Evolutionary conservation across 306 rosid genomes (phyloP).

Genomic region (Mimosa pudica): DNA sequence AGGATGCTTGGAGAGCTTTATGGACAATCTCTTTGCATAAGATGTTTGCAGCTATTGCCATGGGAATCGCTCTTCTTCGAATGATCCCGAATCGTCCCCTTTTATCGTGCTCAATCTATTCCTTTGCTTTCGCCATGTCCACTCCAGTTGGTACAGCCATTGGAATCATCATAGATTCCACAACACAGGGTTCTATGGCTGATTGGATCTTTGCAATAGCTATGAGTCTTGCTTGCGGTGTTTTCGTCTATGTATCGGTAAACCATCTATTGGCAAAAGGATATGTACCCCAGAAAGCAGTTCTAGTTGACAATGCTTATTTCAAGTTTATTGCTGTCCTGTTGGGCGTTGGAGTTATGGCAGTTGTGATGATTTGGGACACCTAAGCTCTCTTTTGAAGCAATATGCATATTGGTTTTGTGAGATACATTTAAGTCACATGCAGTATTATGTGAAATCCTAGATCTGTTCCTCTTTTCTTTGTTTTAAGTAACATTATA

Average conservation of each 20-base stretch:
- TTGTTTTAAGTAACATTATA: not conserved
- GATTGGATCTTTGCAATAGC: constrained; percentile 82
- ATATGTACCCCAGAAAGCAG: constrained; percentile 44
- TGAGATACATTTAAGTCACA: not conserved
- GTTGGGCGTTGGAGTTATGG: constrained; percentile 66
- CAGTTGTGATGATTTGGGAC: constrained; percentile 89
- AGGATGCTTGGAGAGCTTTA: constrained; percentile 76
- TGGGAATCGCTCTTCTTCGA: constrained; percentile 84
- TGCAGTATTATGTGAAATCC: not conserved
- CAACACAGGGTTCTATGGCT: constrained; percentile 60
- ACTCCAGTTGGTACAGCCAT: constrained; percentile 76
- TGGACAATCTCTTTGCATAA: constrained; percentile 86
- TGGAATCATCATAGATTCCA: constrained; percentile 72
- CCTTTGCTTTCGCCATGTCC: constrained; percentile 74
- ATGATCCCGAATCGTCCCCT: constrained; percentile 56
- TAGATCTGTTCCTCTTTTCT: not conserved
- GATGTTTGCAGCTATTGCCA: constrained; percentile 82
- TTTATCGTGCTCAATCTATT: constrained; percentile 36
- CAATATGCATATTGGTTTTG: not conserved
- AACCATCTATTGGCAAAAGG: constrained; percentile 77
- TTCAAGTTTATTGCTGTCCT: constrained; percentile 64
- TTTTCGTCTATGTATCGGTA: constrained; percentile 74
- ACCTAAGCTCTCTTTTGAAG: constrained; percentile 40
- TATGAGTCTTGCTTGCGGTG: constrained; percentile 80
- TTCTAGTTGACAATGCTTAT: constrained; percentile 47